phyloP scores from a whole-genome alignment of 1,139 yeast genomes.

The Yamadazyma songkhlaensis region DNA sequence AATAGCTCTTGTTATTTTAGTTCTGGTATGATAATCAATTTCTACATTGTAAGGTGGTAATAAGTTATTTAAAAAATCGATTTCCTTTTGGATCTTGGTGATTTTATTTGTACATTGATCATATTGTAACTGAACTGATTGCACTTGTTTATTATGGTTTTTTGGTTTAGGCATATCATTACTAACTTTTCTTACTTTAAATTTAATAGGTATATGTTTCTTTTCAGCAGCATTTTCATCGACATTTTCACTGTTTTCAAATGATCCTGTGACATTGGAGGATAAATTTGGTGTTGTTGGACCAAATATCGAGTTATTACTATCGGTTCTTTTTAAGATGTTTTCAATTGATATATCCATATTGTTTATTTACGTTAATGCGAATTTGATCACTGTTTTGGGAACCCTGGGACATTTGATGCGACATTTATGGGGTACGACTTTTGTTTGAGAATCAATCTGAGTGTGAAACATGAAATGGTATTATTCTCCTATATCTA shows the following conservation, averaged over 20 bases:
- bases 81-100: slow-evolving; percentile 41
- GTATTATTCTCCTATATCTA: slow-evolving; percentile 25
- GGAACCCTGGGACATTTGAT: background rate
- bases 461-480: slow-evolving; percentile 18
- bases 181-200: slow-evolving; percentile 43
- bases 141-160: slow-evolving; percentile 13
- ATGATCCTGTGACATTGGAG: background rate
- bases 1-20: slow-evolving; percentile 42
- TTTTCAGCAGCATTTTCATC: background rate
- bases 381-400: no score
- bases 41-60: slow-evolving; percentile 49
- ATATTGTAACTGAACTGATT: slow-evolving; percentile 33
- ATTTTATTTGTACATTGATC: slow-evolving; percentile 34
- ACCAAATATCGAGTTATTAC: slow-evolving; percentile 2
- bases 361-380: slow-evolving; percentile 4
- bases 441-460: no score
- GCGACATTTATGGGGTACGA: no score
- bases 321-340: slow-evolving; percentile 3
- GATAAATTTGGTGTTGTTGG: background rate
- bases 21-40: slow-evolving; percentile 42
- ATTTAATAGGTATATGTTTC: slow-evolving; percentile 29
- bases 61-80: slow-evolving; percentile 35
- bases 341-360: slow-evolving; percentile 4
- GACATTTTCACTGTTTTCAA: background rate
- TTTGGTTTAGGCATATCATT: slow-evolving; percentile 23